These are phyloP conservation scores for Fusarium subglutinans DNA, from an alignment of 2,329 filamentous ascomycete species.

Conservation along the genomic window DNA sequence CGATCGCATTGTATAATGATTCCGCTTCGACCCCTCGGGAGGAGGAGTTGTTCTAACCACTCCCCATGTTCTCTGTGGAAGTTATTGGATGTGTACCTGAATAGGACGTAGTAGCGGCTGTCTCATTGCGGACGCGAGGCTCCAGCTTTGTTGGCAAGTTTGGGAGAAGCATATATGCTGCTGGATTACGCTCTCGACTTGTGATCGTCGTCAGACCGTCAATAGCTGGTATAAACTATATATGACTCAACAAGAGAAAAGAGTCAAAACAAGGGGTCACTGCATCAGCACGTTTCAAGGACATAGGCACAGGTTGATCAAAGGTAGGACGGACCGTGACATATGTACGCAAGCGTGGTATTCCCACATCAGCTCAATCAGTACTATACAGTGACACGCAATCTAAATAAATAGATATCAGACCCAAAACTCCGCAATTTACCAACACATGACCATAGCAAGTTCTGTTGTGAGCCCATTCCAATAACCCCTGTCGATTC, in stretches of 20 bases:
- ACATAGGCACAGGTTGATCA: not conserved
- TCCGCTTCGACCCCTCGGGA: not conserved
- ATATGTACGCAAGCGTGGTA: constrained; percentile 30
- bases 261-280: not conserved
- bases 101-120: not conserved
- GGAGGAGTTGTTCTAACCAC: not conserved
- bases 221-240: too few relatives aligned
- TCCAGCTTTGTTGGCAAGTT: not conserved
- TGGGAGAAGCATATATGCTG: not conserved
- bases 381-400: constrained; percentile 30
- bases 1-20: rapidly evolving
- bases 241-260: not conserved
- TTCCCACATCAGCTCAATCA: constrained; percentile 13
- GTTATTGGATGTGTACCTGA: not conserved
- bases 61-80: not conserved
- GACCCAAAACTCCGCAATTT: constrained; percentile 42
- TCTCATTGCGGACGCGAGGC: not conserved
- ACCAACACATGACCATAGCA: constrained; percentile 5
- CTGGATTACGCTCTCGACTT: not conserved
- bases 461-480: constrained; percentile 9
- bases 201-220: not conserved
- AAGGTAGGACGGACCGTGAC: constrained; percentile 2
- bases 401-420: constrained; percentile 19
- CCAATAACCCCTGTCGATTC: constrained; percentile 9
- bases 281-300: not conserved